Percentiles rank a stretch among this genome's conserved stretches.
These are phyloP conservation scores for Domatiomyces catenatus DNA, from an alignment of 2,329 filamentous ascomycete genomes.

Conservation along the genomic window DNA sequence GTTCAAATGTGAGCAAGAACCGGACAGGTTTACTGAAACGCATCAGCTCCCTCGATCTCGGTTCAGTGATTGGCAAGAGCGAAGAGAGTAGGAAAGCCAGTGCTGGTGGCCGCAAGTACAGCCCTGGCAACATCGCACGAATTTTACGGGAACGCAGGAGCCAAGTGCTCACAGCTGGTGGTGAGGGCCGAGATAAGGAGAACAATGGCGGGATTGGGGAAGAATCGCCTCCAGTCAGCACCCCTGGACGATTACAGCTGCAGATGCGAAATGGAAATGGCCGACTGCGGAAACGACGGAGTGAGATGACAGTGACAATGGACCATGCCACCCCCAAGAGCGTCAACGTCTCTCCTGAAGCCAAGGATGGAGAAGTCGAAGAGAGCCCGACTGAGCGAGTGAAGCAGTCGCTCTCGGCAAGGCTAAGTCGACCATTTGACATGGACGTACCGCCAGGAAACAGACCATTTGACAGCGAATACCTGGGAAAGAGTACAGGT, in stretches of 20 bases:
- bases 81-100: conserved; percentile 5
- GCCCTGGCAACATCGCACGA: conserved; percentile 10
- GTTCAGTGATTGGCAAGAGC: conserved; percentile 5
- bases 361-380: not conserved
- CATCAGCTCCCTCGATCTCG: conserved; percentile 2
- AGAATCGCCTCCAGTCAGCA: conserved; percentile 7
- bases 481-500: conserved; percentile 10
- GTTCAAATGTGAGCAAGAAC: conserved; percentile 2
- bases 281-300: conserved; percentile 4
- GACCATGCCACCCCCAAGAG: conserved; percentile 4
- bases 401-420: conserved; percentile 10
- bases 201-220: conserved; percentile 7
- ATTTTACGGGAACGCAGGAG: conserved; percentile 10
- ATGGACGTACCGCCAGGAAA: conserved; percentile 16
- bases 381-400: conserved; percentile 12
- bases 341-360: conserved; percentile 5
- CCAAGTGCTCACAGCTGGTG: conserved; percentile 1
- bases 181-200: conserved; percentile 9
- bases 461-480: conserved; percentile 15
- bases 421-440: conserved; percentile 15
- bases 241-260: conserved; percentile 9
- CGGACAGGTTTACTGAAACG: conserved; percentile 4
- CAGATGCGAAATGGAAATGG: conserved; percentile 11
- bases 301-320: conserved; percentile 3
- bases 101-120: conserved; percentile 7